Conservation (phyloP, 192 early-diverging fungal genomes). For the Dispira parvispora region DNA sequence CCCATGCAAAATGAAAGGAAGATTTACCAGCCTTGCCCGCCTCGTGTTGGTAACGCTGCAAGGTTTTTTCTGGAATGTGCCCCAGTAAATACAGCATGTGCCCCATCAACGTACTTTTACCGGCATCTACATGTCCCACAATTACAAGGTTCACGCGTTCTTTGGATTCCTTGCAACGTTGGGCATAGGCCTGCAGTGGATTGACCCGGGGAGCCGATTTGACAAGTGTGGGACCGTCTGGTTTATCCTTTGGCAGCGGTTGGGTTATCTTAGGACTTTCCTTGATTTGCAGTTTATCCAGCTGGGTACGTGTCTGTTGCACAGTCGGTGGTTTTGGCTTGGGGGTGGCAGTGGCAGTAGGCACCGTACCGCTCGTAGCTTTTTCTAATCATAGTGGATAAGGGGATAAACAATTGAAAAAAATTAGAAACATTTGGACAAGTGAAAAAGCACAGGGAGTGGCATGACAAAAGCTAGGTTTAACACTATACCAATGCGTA, state of each 20-base stretch:
- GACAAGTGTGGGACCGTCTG: neutral
- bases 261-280: neutral
- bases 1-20: constrained; percentile 96
- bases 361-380: too few species aligned
- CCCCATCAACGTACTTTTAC: constrained; percentile 94
- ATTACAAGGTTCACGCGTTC: constrained; percentile 61
- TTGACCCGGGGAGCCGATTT: constrained; percentile 8
- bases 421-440: too few species aligned
- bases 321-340: too few species aligned
- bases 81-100: constrained; percentile 81
- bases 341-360: too few species aligned
- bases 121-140: constrained; percentile 92
- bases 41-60: constrained; percentile 77
- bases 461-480: too few species aligned
- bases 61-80: constrained; percentile 71
- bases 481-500: too few species aligned
- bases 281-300: too few species aligned
- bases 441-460: too few species aligned
- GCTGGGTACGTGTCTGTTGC: too few species aligned
- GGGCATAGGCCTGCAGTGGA: neutral
- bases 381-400: too few species aligned
- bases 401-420: too few species aligned
- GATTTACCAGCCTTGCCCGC: constrained; percentile 87
- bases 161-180: neutral
- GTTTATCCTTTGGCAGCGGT: neutral